Evolutionary conservation across 106 monocot species (phyloP), one percentile per base, ranked within the genome.

Genomic region (Platanthera guangdongensis): DNA sequence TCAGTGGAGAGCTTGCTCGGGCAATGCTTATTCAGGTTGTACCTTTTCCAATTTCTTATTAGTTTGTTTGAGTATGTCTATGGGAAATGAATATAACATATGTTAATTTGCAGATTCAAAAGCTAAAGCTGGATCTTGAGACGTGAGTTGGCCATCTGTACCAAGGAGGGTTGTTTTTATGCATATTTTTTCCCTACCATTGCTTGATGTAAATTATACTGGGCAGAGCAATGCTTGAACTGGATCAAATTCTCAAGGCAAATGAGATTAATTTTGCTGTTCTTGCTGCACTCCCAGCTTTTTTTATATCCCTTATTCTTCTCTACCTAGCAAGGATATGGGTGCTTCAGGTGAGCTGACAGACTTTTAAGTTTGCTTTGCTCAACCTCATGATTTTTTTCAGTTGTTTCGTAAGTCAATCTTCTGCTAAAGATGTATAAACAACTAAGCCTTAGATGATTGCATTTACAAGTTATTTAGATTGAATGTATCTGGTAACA

Each of bases 221-320:
- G 14, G 22, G 64, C 82, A 99, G 99, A 76, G 99, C 89, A 70
- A 94, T 99, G 92, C 88, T 99, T 51, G 99, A 99, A 85, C 79
- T 94, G 63, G 88, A 99, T 85, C 94, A 99, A 83, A 99, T 99
- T 84, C 89, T 99, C 18, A 94, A 86, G 80, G 99, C 99, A 84
- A 99, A 99, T 88, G 91, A 94, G 81, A 99, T 99, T 72, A 99
- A 99, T 57, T 99, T 99, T 91, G 99, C 99, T 48, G 77, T 94
- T 89, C 99, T 99, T 72, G 99, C 99, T 83, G 94, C 99, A 65
- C 84, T 99, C 73, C 99, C 99, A 47, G 99, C 99, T 28, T 99
- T 91, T 79, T 90, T 90, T 70, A 76, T 99, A 81, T 94, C 91
- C 6, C 63, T 94, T 51, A 55, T 90, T 67, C 74, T 94, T 75